These are phyloP conservation scores for Artemisia argyi DNA, from an alignment of 129 eudicot species.

Conservation along the genomic window DNA sequence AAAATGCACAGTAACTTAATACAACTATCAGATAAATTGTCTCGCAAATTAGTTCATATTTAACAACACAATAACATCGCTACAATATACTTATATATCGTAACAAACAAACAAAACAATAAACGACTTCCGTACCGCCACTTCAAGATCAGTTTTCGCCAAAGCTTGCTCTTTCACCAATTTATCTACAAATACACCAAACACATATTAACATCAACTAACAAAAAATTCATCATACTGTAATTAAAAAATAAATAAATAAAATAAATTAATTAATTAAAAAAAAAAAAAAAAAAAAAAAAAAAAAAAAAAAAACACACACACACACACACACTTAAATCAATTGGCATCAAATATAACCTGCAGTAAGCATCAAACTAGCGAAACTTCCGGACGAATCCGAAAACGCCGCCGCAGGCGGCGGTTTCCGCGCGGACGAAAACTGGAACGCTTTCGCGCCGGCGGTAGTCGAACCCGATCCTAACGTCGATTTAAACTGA, in stretches of 20 bases:
- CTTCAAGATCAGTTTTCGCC: conserved; percentile 77
- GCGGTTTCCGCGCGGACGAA: conserved; percentile 44
- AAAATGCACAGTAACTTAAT: too few species aligned
- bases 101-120: too few species aligned
- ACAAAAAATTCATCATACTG: not conserved
- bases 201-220: not conserved
- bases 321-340: too few species aligned
- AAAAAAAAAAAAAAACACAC: too few species aligned
- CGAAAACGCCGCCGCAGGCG: conserved; percentile 45
- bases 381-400: conserved; percentile 80
- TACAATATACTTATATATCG: too few species aligned
- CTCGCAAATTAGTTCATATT: too few species aligned
- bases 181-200: conserved; percentile 61
- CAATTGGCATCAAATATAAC: conserved; percentile 39
- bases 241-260: not conserved
- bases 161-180: conserved; percentile 94
- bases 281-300: not conserved
- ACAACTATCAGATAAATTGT: too few species aligned
- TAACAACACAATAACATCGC: too few species aligned
- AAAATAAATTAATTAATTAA: not conserved
- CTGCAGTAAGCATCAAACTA: conserved; percentile 87
- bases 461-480: conserved; percentile 38
- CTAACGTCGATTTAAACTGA: conserved; percentile 57
- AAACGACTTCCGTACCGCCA: conserved; percentile 54
- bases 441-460: conserved; percentile 40